phyloP scores from a whole-genome alignment of 345 rosid species.

The Excoecaria agallocha region DNA sequence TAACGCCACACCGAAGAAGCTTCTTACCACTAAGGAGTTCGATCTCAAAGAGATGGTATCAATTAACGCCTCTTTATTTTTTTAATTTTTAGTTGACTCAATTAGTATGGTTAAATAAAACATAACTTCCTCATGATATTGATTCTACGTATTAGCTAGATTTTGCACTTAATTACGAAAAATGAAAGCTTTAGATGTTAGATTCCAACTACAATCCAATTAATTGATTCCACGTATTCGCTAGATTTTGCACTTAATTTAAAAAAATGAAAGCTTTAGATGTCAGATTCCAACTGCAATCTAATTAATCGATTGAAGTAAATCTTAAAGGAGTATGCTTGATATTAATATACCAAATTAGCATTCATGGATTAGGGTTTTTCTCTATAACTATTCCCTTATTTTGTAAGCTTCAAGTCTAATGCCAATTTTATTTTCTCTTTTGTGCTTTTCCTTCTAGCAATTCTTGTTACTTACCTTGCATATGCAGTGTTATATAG shows the following conservation, averaged over 20 bases:
- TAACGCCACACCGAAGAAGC: conserved; percentile 73
- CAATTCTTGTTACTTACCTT: background rate
- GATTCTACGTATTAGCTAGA: background rate
- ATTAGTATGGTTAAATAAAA: background rate
- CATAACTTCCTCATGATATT: background rate
- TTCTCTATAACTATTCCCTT: background rate
- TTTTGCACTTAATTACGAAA: background rate
- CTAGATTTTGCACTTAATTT: too few species aligned
- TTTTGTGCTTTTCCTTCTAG: background rate
- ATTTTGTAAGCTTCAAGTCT: background rate
- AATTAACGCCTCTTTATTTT: background rate
- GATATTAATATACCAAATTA: background rate
- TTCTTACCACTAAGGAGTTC: conserved; percentile 69
- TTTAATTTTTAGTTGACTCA: background rate
- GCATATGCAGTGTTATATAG: background rate
- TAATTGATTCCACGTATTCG: too few species aligned
- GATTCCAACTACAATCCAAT: background rate
- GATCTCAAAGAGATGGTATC: conserved; percentile 20
- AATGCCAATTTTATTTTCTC: background rate
- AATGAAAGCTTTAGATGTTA: background rate
- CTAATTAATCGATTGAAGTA: background rate
- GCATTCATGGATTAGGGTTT: background rate
- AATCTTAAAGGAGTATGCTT: background rate
- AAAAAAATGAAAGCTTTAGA: too few species aligned
- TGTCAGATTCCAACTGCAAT: too few species aligned